Base-by-base conservation (phyloP, 2,329 filamentous ascomycete genomes). In the Aspergillus sp. region DNA sequence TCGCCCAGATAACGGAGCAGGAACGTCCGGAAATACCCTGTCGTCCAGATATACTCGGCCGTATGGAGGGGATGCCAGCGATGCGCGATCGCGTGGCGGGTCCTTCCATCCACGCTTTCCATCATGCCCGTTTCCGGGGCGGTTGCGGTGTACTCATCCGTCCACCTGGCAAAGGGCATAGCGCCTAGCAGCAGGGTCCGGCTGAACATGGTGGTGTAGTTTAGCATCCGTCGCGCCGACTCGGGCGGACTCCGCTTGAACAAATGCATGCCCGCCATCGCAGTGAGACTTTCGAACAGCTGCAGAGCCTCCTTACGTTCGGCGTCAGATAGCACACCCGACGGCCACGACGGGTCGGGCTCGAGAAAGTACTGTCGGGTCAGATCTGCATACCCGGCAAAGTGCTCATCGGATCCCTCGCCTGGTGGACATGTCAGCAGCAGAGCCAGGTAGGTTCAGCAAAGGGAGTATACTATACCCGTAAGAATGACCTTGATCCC, bases 401-500 rank as follows among this genome's bases (percentile, higher is more conserved):
- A 47, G n/a, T 47, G 45, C 19, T 47, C 45, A 16, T 47, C 45
- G 3, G 45, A 19, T 38, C 45, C 45, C 21, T 47, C 31, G 2
- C 45, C 45, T 45, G 13, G 19, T 14, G 16, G 14, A 17, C 40
- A 20, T 17, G 17, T 17, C 7, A 29, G 25, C 25, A 10, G 2
- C 5, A 29, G 3, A 5, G 11, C 9, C 25, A 29, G 3, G 25
- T 3, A 29, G 25, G 25, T 10, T 29, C 25, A 10, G 9, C 25
- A 10, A 3, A 10, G 7, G 25, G 4, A 29, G 25, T 25, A 25
- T 9, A n/a, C 25, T 50, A 78, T 31, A 56, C 75, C 76, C 0
- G 79, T 82, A 3, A 84, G 66, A 2, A 84, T 76, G 4, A 83
- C 81, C 53, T 81, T 81, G 62, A 78, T 72, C 6, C 79, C 80